These are phyloP conservation scores for Firmiana major DNA, from an alignment of 345 rosid species.

Conservation along the genomic window DNA sequence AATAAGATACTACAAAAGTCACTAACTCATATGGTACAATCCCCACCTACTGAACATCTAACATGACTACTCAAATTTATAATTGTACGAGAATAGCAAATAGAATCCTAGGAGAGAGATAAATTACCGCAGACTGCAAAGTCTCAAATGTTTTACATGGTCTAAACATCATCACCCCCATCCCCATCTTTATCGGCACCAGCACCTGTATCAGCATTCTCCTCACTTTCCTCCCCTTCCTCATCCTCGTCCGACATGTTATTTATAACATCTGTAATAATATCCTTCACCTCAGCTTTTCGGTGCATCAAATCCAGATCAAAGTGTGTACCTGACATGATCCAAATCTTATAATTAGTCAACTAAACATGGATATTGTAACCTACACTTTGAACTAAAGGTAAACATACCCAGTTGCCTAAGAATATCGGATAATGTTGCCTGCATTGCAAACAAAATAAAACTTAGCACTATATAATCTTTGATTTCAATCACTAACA, in stretches of 20 bases:
- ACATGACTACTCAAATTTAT: constrained; percentile 17
- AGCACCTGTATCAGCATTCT: constrained; percentile 40
- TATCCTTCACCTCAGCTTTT: constrained; percentile 88
- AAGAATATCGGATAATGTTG: constrained; percentile 86
- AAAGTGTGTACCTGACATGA: constrained; percentile 61
- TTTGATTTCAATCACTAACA: background rate
- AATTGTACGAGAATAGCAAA: constrained; percentile 6
- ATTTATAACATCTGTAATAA: constrained; percentile 84
- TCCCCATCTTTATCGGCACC: constrained; percentile 45
- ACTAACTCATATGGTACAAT: constrained; percentile 36
- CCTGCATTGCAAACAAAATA: constrained; percentile 47
- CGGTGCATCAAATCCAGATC: constrained; percentile 67
- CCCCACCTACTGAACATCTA: constrained; percentile 21
- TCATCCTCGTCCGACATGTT: constrained; percentile 89
- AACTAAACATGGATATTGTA: background rate
- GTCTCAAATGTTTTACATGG: constrained; percentile 10
- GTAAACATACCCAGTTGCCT: constrained; percentile 62
- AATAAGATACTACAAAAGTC: constrained; percentile 14
- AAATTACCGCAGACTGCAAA: constrained; percentile 11
- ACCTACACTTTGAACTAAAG: background rate
- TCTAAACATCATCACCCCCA: constrained; percentile 38
- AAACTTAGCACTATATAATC: background rate
- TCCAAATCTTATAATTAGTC: constrained; percentile 13
- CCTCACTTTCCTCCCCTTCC: constrained; percentile 52
- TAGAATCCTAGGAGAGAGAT: constrained; percentile 6